Evolutionary conservation across 306 rosid genomes (phyloP).

Genomic region (Vigna hirtella): DNA sequence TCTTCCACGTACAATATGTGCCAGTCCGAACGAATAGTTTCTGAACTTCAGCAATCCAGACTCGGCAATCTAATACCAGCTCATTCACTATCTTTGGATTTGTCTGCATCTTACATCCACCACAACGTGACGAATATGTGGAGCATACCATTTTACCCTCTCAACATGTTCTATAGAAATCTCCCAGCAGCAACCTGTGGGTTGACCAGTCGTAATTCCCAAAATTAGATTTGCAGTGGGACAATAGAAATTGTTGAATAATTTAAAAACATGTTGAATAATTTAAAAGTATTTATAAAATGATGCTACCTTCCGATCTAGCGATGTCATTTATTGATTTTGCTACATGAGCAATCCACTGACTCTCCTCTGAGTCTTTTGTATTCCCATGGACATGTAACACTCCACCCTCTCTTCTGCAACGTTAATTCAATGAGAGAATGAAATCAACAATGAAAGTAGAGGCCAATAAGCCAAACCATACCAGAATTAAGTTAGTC

Average conservation of each 20-base stretch:
- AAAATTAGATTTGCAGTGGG: constrained; percentile 13
- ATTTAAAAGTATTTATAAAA: neutral
- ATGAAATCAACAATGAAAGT: neutral
- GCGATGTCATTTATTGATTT: constrained; percentile 73
- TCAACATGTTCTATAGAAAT: constrained; percentile 76
- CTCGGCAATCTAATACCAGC: neutral
- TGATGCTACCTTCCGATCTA: constrained; percentile 70
- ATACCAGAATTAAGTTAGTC: constrained; percentile 10
- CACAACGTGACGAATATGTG: constrained; percentile 89
- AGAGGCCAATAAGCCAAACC: constrained; percentile 8
- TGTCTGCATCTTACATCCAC: constrained; percentile 81
- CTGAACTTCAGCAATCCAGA: constrained; percentile 19
- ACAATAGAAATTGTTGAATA: constrained; percentile 19
- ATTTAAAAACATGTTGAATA: constrained; percentile 2
- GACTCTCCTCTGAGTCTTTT: constrained; percentile 73
- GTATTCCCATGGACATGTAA: constrained; percentile 86
- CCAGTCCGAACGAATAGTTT: neutral
- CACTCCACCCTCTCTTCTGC: constrained; percentile 86
- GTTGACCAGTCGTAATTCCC: constrained; percentile 10
- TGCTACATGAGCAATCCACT: constrained; percentile 64
- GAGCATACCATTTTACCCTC: constrained; percentile 97
- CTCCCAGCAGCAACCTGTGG: constrained; percentile 80
- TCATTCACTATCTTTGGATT: constrained; percentile 40
- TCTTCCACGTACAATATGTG: constrained; percentile 25
- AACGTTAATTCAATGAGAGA: constrained; percentile 40